A percentile compares a stretch with the other conserved stretches of the same genome.
Conservation (phyloP, 306 rosid genomes). For the Vigna unguiculata region DNA sequence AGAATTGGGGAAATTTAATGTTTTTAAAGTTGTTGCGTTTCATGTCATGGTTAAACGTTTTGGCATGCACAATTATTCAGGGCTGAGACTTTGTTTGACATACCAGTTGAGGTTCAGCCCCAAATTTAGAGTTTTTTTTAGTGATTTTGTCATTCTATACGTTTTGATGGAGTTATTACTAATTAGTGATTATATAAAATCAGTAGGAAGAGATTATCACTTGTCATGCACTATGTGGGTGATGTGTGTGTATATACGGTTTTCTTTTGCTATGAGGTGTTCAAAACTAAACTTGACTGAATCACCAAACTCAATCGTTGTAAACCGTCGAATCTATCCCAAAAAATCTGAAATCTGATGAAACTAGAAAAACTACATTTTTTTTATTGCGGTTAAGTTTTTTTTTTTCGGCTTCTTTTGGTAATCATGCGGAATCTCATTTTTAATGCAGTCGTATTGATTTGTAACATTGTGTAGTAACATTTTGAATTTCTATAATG, state of each 20-base stretch:
- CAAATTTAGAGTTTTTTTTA: background rate
- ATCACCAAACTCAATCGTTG: no score
- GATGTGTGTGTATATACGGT: background rate
- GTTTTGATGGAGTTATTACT: conserved; percentile 32
- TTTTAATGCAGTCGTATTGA: background rate
- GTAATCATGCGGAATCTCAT: background rate
- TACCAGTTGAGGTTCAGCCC: conserved; percentile 15
- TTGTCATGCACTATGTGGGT: background rate
- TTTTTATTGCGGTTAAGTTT: background rate
- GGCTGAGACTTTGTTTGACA: conserved; percentile 12
- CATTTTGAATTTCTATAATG: background rate
- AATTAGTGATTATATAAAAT: background rate
- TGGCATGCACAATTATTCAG: background rate
- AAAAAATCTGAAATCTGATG: background rate
- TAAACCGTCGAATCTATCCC: background rate
- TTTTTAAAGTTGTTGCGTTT: background rate
- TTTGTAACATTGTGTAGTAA: background rate
- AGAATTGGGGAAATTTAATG: background rate
- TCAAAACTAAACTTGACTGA: background rate
- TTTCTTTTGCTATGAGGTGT: background rate
- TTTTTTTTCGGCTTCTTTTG: background rate
- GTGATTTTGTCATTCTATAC: background rate
- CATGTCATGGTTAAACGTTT: conserved; percentile 17
- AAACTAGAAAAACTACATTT: background rate
- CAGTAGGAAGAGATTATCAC: background rate